Evolutionary conservation across 2,329 filamentous ascomycete species (phyloP), one percentile per base, ranked within the genome.

Genomic region (Aspergillus arachidicola): DNA sequence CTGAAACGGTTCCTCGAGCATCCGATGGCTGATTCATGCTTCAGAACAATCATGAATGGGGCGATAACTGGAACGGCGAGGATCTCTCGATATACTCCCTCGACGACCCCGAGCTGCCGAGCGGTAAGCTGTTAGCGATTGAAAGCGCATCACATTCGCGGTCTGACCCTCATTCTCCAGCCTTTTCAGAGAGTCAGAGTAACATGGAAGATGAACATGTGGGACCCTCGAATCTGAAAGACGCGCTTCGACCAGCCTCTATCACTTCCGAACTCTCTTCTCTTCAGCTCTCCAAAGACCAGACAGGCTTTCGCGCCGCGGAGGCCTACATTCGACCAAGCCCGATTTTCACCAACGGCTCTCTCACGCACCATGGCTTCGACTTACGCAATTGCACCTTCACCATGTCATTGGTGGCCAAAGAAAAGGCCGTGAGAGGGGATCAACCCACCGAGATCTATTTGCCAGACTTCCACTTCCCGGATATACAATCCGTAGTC

Each of bases 51-150:
- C 95, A 99, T 74, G 84, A 90, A 73, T 90, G 92, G 80, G 95
- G 95, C 60, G 95, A 99, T 72, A 88, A 93, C 68, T 99, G 95
- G 95, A 99, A 99, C 69, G 95, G 95, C 54, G 95, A 99, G 77
- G 95, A 99, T 75, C 80, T 99, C 38, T 97, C 94, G 6, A 95
- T 99, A 60, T 91, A 89, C 74, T 97, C 93, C 0, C 71, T 87
- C 6, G 94, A 99, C 74, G 96, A 99, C 76, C 89, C 88, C 36
- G 80, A 85, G 56, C 77, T 89, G 1, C 77, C 79, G 46, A 74
- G 72, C 56, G 69, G 73, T 23, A 72, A 74, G 46, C 63, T 65
- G 60, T 54, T 68, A 65, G 54, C 71, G 60, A 46, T 76, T 69
- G 61, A 79, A 71, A 80, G 63, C 78, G 79, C 68, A 66, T 84